Conservation (phyloP, 2,329 filamentous ascomycete genomes). For the Rosellinia necatrix region DNA sequence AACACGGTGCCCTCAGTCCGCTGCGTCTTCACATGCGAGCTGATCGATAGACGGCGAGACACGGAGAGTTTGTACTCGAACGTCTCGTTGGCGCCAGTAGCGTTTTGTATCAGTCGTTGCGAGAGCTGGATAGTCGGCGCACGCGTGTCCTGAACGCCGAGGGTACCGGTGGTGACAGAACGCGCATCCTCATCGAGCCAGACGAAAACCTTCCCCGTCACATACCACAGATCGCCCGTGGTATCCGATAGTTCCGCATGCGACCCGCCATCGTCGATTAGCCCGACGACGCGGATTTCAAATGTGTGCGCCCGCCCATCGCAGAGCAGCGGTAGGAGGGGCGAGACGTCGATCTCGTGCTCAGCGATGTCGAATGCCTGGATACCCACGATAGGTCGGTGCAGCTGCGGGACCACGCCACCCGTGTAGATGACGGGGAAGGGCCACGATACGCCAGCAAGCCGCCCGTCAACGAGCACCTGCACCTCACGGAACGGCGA, state of each 20-base stretch:
- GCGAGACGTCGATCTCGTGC: constrained; percentile 81
- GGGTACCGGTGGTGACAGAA: constrained; percentile 56
- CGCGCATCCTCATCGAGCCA: constrained; percentile 66
- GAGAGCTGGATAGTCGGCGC: constrained; percentile 55
- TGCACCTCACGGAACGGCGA: constrained; percentile 81
- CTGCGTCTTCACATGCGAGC: constrained; percentile 56
- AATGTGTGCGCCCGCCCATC: constrained; percentile 70
- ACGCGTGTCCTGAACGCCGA: constrained; percentile 39
- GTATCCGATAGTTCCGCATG: constrained; percentile 55
- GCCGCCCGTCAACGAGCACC: constrained; percentile 70
- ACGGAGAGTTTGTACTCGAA: constrained; percentile 64
- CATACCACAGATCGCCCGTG: constrained; percentile 71
- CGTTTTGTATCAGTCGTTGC: constrained; percentile 50
- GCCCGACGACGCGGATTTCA: constrained; percentile 67
- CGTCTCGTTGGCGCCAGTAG: constrained; percentile 61
- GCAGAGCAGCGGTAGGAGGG: constrained; percentile 72
- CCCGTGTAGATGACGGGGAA: constrained; percentile 75
- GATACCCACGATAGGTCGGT: constrained; percentile 77
- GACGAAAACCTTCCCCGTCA: constrained; percentile 81
- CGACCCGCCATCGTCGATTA: constrained; percentile 60
- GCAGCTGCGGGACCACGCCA: constrained; percentile 75
- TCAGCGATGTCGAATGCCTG: constrained; percentile 80
- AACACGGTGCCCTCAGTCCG: constrained; percentile 46
- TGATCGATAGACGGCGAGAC: constrained; percentile 58
- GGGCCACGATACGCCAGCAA: constrained; percentile 80